A percentile compares a stretch with the other conserved stretches of the same genome.
These are phyloP conservation scores for Ophiostoma perfectum DNA, from an alignment of 2,329 filamentous ascomycete species.

Conservation along the genomic window DNA sequence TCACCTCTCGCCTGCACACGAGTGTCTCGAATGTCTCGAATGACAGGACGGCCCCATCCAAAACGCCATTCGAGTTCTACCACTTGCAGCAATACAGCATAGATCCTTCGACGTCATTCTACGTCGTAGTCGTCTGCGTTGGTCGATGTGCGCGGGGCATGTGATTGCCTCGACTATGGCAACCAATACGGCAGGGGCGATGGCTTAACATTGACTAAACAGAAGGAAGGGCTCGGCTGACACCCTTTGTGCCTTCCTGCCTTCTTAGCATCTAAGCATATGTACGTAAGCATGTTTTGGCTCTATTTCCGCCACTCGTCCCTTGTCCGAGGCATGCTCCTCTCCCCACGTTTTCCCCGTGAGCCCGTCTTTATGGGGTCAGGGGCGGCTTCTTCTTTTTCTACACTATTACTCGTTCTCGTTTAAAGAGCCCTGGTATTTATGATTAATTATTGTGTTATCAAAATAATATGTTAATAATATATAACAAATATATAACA, in stretches of 20 bases:
- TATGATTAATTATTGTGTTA: too few relatives aligned
- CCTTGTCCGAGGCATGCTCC: slow-evolving; percentile 21
- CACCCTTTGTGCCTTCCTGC: not conserved
- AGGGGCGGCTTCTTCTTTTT: not conserved
- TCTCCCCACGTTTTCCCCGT: slow-evolving; percentile 15
- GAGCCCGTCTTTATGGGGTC: not conserved
- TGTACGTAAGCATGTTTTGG: not conserved
- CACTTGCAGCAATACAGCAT: not conserved
- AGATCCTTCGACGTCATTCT: not conserved
- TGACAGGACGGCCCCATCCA: too few relatives aligned
- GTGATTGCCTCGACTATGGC: not conserved
- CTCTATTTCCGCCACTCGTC: slow-evolving; percentile 4
- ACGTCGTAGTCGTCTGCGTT: not conserved
- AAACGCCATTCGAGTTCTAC: too few relatives aligned
- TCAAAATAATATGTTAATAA: too few relatives aligned
- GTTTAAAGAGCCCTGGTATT: not conserved
- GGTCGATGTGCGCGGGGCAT: not conserved
- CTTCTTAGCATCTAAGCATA: too few relatives aligned
- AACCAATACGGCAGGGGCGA: not conserved
- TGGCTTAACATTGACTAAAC: not conserved
- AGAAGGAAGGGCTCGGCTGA: slow-evolving; percentile 1
- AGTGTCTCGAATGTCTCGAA: too few relatives aligned
- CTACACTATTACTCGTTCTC: slow-evolving; percentile 5
- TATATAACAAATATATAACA: too few relatives aligned
- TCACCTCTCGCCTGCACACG: too few relatives aligned